phyloP scores from a whole-genome alignment of 2,329 filamentous ascomycete genomes.

The Penicillium janthinellum region DNA sequence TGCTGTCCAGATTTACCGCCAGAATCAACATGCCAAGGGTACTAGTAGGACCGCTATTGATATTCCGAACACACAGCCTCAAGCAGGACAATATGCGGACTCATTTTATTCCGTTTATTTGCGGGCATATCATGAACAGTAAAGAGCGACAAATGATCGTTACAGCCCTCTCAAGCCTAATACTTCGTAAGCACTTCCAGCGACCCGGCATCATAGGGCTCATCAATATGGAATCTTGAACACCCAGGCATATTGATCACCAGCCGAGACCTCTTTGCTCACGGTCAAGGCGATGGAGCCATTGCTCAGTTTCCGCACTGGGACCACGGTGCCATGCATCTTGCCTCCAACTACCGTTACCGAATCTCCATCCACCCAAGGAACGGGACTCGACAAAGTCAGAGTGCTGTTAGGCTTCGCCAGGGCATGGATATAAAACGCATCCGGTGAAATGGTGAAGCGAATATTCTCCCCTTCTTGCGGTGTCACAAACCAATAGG shows the following conservation, averaged over 20 bases:
- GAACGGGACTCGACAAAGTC: slow-evolving; percentile 48
- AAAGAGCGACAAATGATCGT: not conserved
- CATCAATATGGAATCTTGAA: slow-evolving; percentile 44
- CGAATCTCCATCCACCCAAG: slow-evolving; percentile 50
- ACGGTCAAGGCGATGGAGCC: slow-evolving; percentile 35
- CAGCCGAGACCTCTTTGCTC: slow-evolving; percentile 34
- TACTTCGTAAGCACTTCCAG: not conserved
- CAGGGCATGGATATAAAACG: slow-evolving; percentile 56
- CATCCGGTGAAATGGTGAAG: slow-evolving; percentile 56
- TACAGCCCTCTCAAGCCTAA: not conserved
- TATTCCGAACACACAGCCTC: too few species aligned
- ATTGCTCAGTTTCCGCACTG: slow-evolving; percentile 31
- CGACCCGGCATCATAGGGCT: too few species aligned
- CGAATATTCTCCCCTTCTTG: slow-evolving; percentile 48
- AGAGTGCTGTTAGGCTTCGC: slow-evolving; percentile 47
- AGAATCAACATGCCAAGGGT: too few species aligned
- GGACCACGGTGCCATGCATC: slow-evolving; percentile 34
- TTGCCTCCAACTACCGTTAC: slow-evolving; percentile 49
- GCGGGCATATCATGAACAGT: not conserved
- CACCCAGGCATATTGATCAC: slow-evolving; percentile 47
- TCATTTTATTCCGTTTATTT: too few species aligned
- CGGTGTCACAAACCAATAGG: slow-evolving; percentile 55
- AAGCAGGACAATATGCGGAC: too few species aligned
- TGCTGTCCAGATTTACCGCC: too few species aligned
- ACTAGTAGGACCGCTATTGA: too few species aligned